Percentiles rank a stretch among this genome's conserved stretches.
phyloP scores from a whole-genome alignment of 2,329 filamentous ascomycete genomes.

The Alternaria brassicae region DNA sequence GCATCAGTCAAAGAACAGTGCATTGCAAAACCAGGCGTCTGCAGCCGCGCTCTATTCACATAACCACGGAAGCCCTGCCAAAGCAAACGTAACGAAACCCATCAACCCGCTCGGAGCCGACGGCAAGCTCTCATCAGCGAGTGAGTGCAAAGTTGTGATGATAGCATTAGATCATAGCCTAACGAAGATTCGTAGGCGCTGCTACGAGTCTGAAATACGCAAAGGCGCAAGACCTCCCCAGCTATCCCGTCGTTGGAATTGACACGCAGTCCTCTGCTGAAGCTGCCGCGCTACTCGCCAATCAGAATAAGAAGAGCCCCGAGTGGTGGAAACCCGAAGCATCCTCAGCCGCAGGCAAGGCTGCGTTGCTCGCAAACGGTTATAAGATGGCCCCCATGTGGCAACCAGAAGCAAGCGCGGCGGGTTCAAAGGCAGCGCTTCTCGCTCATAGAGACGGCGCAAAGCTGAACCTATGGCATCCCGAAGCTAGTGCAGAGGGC shows the following conservation, averaged over 20 bases:
- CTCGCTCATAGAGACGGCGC: slow-evolving; percentile 65
- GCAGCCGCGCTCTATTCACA: slow-evolving; percentile 66
- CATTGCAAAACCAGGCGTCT: slow-evolving; percentile 62
- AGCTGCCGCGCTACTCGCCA: slow-evolving; percentile 76
- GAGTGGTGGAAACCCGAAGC: slow-evolving; percentile 72
- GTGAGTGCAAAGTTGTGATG: slow-evolving; percentile 49
- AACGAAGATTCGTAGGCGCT: slow-evolving; percentile 56
- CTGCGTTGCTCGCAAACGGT: slow-evolving; percentile 65
- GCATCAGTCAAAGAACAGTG: slow-evolving; percentile 37
- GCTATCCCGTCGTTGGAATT: slow-evolving; percentile 73
- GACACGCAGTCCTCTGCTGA: slow-evolving; percentile 67
- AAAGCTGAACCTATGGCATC: slow-evolving; percentile 61
- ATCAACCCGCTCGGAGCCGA: slow-evolving; percentile 57
- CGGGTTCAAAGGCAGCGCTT: slow-evolving; percentile 77
- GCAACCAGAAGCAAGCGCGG: slow-evolving; percentile 68
- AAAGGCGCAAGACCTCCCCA: slow-evolving; percentile 74
- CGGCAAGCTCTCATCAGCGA: slow-evolving; percentile 64
- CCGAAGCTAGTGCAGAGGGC: slow-evolving; percentile 60
- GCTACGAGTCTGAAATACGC: slow-evolving; percentile 74
- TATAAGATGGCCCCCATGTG: slow-evolving; percentile 68
- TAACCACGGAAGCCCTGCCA: slow-evolving; percentile 43
- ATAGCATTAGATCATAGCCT: slow-evolving; percentile 7
- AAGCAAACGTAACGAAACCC: slow-evolving; percentile 24
- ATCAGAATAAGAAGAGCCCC: slow-evolving; percentile 70
- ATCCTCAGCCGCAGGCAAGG: slow-evolving; percentile 63